These are phyloP conservation scores for Bidens hawaiensis DNA, from an alignment of 140 eudicot species.

Conservation along the genomic window DNA sequence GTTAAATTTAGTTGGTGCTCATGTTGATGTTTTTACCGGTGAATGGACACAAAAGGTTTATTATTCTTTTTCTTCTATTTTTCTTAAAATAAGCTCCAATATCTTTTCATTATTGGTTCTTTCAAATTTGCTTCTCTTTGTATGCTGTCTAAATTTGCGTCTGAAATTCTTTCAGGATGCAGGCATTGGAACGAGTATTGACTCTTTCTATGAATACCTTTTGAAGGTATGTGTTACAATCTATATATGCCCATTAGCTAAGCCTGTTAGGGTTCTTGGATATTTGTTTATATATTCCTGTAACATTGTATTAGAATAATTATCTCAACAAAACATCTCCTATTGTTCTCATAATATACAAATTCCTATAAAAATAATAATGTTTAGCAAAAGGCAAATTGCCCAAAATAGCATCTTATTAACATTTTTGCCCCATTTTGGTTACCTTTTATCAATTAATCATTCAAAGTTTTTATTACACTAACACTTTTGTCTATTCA, in stretches of 20 bases:
- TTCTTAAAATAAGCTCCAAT: not conserved
- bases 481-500: not conserved
- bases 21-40: constrained; percentile 91
- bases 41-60: constrained; percentile 99
- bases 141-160: constrained; percentile 8
- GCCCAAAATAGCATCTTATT: not conserved
- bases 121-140: not conserved
- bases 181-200: constrained; percentile 98
- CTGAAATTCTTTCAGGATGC: constrained; percentile 73
- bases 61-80: not conserved
- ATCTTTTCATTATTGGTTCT: not conserved
- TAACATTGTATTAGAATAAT: not conserved
- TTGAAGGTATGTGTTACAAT: constrained; percentile 49
- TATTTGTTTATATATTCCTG: too few relatives aligned
- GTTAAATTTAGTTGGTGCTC: constrained; percentile 94
- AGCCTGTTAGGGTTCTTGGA: not conserved
- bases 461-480: not conserved
- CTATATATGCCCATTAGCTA: not conserved
- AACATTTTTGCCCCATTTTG: not conserved
- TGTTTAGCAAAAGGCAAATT: not conserved
- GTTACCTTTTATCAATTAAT: not conserved
- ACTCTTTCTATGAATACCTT: constrained; percentile 97
- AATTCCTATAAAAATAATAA: not conserved
- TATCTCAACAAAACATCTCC: not conserved
- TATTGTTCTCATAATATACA: constrained; percentile 11